Evolutionary conservation across 2,329 filamentous ascomycete genomes (phyloP).

Genomic region (Fusarium tjaetaba): DNA sequence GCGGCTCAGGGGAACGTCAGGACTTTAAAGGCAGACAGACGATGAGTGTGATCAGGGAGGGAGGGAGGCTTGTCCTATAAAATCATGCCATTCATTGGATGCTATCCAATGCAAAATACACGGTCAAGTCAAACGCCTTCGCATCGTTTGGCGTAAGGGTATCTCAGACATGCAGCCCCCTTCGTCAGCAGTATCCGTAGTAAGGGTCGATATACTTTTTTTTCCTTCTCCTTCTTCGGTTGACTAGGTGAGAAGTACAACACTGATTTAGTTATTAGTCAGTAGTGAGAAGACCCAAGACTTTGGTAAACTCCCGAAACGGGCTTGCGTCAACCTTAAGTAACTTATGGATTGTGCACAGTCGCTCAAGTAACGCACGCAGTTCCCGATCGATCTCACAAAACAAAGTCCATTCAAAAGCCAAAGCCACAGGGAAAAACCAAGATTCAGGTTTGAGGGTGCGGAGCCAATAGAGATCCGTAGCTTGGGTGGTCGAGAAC

Average conservation of each 20-base stretch:
- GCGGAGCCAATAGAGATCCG: conserved; percentile 26
- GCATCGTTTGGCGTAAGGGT: conserved; percentile 8
- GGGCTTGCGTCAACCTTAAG: conserved; percentile 21
- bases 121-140: conserved; percentile 28
- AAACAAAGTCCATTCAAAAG: not conserved
- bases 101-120: conserved; percentile 4
- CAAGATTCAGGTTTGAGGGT: conserved; percentile 21
- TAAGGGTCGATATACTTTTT: not conserved
- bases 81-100: not conserved
- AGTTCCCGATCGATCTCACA: conserved; percentile 18
- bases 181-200: not conserved
- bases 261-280: not conserved
- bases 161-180: conserved; percentile 26
- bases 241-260: not conserved
- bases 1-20: not conserved
- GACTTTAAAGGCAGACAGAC: conserved; percentile 1
- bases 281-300: not conserved
- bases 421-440: conserved; percentile 9
- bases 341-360: not conserved
- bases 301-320: conserved; percentile 1
- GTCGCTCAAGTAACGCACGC: not conserved
- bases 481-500: not conserved
- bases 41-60: conserved; percentile 20
- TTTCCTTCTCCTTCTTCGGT: not conserved
- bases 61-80: not conserved